A percentile compares a stretch with the other conserved stretches of the same genome.
Conservation (phyloP, 371 early-diverging fungal species). For the Apophysomyces ossiformis region DNA sequence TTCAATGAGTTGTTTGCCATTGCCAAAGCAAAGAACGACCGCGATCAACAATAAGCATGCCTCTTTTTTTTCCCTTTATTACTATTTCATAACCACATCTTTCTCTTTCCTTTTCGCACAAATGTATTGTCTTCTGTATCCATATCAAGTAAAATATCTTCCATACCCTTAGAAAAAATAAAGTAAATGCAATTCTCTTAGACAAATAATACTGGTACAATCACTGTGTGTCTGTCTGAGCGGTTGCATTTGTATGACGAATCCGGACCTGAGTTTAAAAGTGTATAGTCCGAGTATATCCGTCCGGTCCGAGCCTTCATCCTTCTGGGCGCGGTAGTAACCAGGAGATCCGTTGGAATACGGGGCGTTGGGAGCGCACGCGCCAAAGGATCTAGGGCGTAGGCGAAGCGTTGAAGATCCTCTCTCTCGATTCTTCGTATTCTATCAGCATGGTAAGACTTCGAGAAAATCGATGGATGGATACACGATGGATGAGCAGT, state of each 20-base stretch:
- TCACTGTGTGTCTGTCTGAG: too few relatives aligned
- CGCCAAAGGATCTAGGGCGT: background rate
- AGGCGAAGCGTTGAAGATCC: background rate
- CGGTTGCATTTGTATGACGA: too few relatives aligned
- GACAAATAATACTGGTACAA: too few relatives aligned
- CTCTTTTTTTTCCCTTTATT: background rate
- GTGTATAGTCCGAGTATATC: too few relatives aligned
- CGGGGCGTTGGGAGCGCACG: background rate
- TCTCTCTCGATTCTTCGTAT: conserved; percentile 1
- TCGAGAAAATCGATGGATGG: background rate
- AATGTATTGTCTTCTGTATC: background rate
- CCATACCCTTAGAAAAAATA: background rate
- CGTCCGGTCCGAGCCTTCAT: too few relatives aligned
- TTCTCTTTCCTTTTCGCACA: background rate
- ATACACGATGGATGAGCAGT: background rate
- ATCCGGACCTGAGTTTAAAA: too few relatives aligned
- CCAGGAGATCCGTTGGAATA: background rate
- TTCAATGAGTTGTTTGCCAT: conserved; percentile 18
- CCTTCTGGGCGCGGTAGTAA: too few relatives aligned
- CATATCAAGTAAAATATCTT: background rate
- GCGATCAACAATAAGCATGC: conserved; percentile 1
- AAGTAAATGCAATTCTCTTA: too few relatives aligned
- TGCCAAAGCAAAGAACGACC: conserved; percentile 13
- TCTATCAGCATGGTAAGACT: conserved; percentile 9
- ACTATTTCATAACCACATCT: background rate